Percentiles rank a stretch among this genome's conserved stretches.
phyloP scores from a whole-genome alignment of 2,329 filamentous ascomycete species.

The Mycosphaerella sp. region DNA sequence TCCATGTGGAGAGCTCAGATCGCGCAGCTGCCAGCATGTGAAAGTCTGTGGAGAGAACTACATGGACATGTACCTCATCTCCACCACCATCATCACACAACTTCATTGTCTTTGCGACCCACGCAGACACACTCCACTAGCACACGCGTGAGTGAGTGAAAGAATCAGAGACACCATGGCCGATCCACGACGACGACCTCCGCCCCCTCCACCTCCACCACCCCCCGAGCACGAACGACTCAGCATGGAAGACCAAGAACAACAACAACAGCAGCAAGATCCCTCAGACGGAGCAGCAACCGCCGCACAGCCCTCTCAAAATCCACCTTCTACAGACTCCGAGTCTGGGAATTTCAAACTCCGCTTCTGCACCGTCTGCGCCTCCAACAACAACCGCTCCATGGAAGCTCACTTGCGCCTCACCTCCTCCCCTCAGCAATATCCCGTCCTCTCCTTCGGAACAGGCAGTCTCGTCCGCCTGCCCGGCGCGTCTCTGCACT shows the following conservation, averaged over 20 bases:
- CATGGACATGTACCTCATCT: background rate
- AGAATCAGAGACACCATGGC: constrained; percentile 36
- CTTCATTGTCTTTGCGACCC: background rate
- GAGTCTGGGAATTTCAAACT: constrained; percentile 59
- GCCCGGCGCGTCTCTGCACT: constrained; percentile 80
- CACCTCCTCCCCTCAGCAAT: constrained; percentile 58
- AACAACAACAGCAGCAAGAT: constrained; percentile 16
- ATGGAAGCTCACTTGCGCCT: constrained; percentile 99
- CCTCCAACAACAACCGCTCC: constrained; percentile 97
- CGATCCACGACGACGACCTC: constrained; percentile 32
- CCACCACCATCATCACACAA: too few relatives aligned
- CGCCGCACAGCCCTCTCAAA: background rate
- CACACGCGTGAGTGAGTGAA: too few relatives aligned
- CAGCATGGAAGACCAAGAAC: constrained; percentile 16
- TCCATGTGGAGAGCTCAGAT: background rate
- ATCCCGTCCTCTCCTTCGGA: constrained; percentile 96
- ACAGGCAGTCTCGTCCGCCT: constrained; percentile 91
- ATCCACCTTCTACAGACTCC: background rate
- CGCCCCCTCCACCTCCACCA: constrained; percentile 39
- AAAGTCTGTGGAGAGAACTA: background rate
- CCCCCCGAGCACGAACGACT: constrained; percentile 39
- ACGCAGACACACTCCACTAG: too few relatives aligned
- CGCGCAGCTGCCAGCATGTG: background rate
- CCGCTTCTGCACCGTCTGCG: constrained; percentile 98
- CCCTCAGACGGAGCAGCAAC: constrained; percentile 5